Evolutionary conservation across 73 alveolate species (phyloP).

Genomic region (Strombidium stylifer): DNA sequence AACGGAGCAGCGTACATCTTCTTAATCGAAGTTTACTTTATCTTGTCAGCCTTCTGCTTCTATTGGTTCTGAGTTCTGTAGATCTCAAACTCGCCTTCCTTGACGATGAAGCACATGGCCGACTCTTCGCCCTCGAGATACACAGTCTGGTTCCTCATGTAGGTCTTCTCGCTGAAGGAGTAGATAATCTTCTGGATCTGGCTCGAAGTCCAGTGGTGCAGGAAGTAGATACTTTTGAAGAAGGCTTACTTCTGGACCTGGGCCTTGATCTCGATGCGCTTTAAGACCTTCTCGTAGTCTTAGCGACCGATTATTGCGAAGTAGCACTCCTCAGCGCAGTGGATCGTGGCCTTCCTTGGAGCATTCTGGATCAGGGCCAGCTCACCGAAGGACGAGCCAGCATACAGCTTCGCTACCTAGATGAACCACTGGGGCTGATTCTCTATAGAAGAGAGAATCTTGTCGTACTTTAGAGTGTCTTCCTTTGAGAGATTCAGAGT

Average conservation of each 20-base stretch:
- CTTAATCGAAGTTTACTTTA: not conserved
- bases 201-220: constrained; percentile 12
- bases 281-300: constrained; percentile 29
- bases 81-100: constrained; percentile 41
- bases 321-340: constrained; percentile 26
- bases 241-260: constrained; percentile 25
- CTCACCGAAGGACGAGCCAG: constrained; percentile 48
- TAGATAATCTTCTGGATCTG: constrained; percentile 20
- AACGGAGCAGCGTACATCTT: too few relatives aligned
- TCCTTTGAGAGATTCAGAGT: not conserved
- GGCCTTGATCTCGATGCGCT: constrained; percentile 13
- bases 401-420: constrained; percentile 7
- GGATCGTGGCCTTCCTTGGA: constrained; percentile 48
- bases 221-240: constrained; percentile 8
- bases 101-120: constrained; percentile 10
- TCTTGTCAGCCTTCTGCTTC: not conserved
- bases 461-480: not conserved
- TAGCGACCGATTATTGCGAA: constrained; percentile 35
- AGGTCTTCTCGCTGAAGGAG: constrained; percentile 20
- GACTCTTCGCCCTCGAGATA: constrained; percentile 39
- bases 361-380: constrained; percentile 27
- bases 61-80: too few relatives aligned
- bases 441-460: not conserved
- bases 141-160: constrained; percentile 23
- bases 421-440: constrained; percentile 5